phyloP scores from a whole-genome alignment of 2,329 filamentous ascomycete species.

The Tricladium varicosporioides region DNA sequence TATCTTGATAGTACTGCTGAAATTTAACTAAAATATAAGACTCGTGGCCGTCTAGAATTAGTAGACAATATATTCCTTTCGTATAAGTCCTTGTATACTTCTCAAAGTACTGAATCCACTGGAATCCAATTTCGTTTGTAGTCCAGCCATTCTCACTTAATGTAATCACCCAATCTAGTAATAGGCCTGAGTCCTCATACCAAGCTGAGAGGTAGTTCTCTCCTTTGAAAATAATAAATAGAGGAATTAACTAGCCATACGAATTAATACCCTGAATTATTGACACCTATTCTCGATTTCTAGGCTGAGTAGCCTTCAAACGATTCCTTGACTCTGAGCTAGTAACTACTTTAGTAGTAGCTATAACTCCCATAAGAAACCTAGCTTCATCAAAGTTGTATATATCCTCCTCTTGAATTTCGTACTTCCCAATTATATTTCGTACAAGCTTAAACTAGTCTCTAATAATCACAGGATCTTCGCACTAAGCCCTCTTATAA shows the following conservation, averaged over 20 bases:
- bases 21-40: background rate
- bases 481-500: conserved; percentile 14
- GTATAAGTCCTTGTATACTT: background rate
- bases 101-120: conserved; percentile 4
- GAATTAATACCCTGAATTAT: conserved; percentile 28
- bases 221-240: conserved; percentile 29
- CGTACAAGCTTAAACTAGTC: conserved; percentile 14
- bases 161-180: conserved; percentile 24
- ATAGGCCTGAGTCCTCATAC: conserved; percentile 14
- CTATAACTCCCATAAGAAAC: conserved; percentile 25
- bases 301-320: conserved; percentile 18
- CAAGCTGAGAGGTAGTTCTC: conserved; percentile 7
- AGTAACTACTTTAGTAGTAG: conserved; percentile 23
- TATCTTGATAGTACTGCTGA: background rate
- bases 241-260: conserved; percentile 23
- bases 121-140: background rate
- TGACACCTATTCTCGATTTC: conserved; percentile 30
- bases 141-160: conserved; percentile 6
- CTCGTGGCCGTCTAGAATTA: conserved; percentile 1
- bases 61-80: background rate
- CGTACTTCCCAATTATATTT: conserved; percentile 16
- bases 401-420: conserved; percentile 14
- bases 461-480: conserved; percentile 10
- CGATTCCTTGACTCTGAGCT: conserved; percentile 15
- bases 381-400: conserved; percentile 23